Percentiles rank a stretch among this genome's conserved stretches.
phyloP scores from a whole-genome alignment of 139 green algal genomes.

The Chlamydomonas urium region DNA sequence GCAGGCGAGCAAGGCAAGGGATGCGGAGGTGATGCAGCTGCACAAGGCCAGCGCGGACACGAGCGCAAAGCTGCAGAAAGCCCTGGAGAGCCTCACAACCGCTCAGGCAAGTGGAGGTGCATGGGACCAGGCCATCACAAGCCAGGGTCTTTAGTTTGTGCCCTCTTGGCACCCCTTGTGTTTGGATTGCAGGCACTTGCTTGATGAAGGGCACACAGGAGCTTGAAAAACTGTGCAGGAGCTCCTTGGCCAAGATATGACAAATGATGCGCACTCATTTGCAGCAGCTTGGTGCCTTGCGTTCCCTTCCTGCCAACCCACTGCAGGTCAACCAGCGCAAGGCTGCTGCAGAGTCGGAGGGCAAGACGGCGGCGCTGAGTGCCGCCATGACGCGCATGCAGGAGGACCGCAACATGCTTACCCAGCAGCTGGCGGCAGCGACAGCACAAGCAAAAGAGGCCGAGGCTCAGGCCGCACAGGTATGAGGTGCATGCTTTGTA shows the following conservation, averaged over 20 bases:
- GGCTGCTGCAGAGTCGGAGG: constrained; percentile 1
- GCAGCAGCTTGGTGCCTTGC: too few species aligned
- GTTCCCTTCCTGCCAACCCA: neutral
- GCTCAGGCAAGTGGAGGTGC: constrained; percentile 8
- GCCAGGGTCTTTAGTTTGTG: too few species aligned
- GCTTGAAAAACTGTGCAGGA: neutral
- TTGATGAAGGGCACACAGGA: neutral
- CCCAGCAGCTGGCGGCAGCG: neutral
- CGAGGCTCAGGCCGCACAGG: neutral
- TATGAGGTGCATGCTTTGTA: neutral
- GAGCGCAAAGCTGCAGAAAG: constrained; percentile 15
- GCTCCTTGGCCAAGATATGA: neutral
- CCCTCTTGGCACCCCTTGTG: too few species aligned
- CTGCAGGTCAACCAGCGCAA: neutral
- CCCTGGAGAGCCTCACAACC: constrained; percentile 8
- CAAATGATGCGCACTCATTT: neutral
- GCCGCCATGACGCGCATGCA: neutral
- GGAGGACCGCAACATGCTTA: neutral
- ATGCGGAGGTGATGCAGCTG: neutral
- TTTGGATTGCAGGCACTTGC: too few species aligned
- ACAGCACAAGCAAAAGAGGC: neutral
- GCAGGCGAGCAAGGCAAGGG: neutral
- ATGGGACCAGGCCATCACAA: too few species aligned
- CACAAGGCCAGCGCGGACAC: neutral
- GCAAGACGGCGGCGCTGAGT: constrained; percentile 3